A percentile compares a stretch with the other conserved stretches of the same genome.
These are phyloP conservation scores for Coriaria nepalensis DNA, from an alignment of 306 rosid genomes.

Conservation along the genomic window DNA sequence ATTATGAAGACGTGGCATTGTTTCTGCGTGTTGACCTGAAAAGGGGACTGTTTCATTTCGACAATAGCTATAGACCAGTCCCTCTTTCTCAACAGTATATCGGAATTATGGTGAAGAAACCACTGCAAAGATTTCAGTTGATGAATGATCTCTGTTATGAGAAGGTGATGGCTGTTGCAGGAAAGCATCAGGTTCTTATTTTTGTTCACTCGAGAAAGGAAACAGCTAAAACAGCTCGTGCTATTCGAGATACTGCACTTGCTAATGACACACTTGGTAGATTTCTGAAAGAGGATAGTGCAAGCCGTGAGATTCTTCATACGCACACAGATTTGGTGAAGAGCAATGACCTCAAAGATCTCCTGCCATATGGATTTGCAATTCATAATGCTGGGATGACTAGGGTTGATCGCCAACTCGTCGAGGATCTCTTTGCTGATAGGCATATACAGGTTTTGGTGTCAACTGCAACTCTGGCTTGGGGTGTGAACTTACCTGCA, in stretches of 20 bases:
- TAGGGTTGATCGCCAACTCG: conserved; percentile 86
- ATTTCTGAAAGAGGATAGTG: conserved; percentile 91
- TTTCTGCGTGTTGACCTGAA: conserved; percentile 71
- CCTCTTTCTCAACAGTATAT: conserved; percentile 91
- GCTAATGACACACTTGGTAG: conserved; percentile 89
- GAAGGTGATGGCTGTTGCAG: conserved; percentile 91
- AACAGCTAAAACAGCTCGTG: conserved; percentile 97
- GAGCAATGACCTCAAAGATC: conserved; percentile 92
- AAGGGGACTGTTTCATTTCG: conserved; percentile 65
- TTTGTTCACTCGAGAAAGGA: conserved; percentile 95
- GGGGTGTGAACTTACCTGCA: conserved; percentile 98
- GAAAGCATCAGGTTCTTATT: conserved; percentile 89
- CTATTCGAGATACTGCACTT: conserved; percentile 89
- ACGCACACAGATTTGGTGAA: conserved; percentile 87
- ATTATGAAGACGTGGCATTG: conserved; percentile 78
- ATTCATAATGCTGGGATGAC: conserved; percentile 94
- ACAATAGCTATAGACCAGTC: conserved; percentile 89
- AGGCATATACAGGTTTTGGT: conserved; percentile 95
- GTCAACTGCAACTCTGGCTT: conserved; percentile 95
- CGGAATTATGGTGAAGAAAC: conserved; percentile 87
- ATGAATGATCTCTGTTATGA: conserved; percentile 93
- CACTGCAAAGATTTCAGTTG: conserved; percentile 94
- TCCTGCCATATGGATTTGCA: conserved; percentile 90
- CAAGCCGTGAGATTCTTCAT: conserved; percentile 91
- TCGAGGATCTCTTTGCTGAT: conserved; percentile 89